Evolutionary conservation across 192 early-diverging fungal species (phyloP), one percentile per base, ranked within the genome.

Genomic region (Powellomyces hirtus): DNA sequence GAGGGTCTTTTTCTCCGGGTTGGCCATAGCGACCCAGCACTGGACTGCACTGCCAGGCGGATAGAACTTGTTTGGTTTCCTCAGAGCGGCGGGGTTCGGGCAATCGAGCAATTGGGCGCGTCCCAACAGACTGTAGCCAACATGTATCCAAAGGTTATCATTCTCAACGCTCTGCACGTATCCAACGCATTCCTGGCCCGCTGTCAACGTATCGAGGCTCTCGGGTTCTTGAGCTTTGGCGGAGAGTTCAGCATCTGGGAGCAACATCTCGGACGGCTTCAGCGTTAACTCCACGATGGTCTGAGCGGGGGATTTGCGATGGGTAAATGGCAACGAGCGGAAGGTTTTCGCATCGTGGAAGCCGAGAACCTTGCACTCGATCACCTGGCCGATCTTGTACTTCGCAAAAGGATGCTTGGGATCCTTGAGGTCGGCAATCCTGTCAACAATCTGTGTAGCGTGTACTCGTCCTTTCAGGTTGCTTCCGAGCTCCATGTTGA

Each of bases 391-490:
- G 30, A 70, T 62, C 8, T 81, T 71, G 58, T 67, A 75, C 1
- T 22, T 0, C 6, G 22, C 37, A 10, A 88, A 70, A 40, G 87
- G 81, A 20, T 60, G 60, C 59, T 73, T 79, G 20, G 63, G 60
- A 27, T 76, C 64, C 4, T 57, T 30, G 30, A 83, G 50, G 10
- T 77, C 73, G 13, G 66, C 72, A 3, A 79, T 16, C 7, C 35
- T 38, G 59, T 90, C 87, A 38, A 71, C 66, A 1, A 89, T 69
- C 77, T 94, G 89, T n/a, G 88, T 84, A 40, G 87, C 66, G 64
- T 93, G 91, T 55, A 94, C 61, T 38, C 90, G 84, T 18, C 90
- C 92, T 65, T 86, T 83, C 29, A 92, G 68, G 64, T 90, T 89
- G 31, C 76, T 70, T 11, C 89, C 91, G 33, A 94, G 77, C 6